Percentiles rank a stretch among this genome's conserved stretches.
These are phyloP conservation scores for Penicillium decumbens DNA, from an alignment of 2,329 filamentous ascomycete genomes.

Conservation along the genomic window DNA sequence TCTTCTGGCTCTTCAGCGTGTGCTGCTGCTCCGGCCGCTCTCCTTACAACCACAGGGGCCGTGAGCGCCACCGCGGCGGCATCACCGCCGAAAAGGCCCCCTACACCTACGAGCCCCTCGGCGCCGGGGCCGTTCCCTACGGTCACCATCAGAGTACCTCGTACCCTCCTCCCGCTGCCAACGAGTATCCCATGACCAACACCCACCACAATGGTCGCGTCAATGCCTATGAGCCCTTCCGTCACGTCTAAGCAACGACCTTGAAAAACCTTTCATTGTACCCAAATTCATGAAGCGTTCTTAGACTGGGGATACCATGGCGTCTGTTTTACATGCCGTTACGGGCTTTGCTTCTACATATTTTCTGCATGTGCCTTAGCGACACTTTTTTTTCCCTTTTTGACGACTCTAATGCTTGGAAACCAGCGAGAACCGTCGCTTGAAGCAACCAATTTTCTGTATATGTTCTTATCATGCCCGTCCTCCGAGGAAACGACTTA, in stretches of 20 bases:
- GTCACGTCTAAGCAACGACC: slow-evolving; percentile 28
- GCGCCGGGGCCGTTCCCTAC: slow-evolving; percentile 23
- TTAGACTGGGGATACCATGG: slow-evolving; percentile 22
- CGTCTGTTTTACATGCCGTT: slow-evolving; percentile 9
- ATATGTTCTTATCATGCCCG: not conserved
- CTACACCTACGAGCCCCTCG: slow-evolving; percentile 57
- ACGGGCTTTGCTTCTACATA: slow-evolving; percentile 2
- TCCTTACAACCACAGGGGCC: slow-evolving; percentile 44
- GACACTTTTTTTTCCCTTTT: not conserved
- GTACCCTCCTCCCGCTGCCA: slow-evolving; percentile 23
- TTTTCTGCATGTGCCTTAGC: not conserved
- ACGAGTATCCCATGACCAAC: slow-evolving; percentile 26
- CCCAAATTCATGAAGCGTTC: slow-evolving; percentile 15
- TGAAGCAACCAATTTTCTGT: not conserved
- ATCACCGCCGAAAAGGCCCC: slow-evolving; percentile 56
- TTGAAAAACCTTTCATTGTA: slow-evolving; percentile 4
- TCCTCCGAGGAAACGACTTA: not conserved
- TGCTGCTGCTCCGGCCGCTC: slow-evolving; percentile 81
- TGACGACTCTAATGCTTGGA: not conserved
- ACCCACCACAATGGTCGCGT: slow-evolving; percentile 14
- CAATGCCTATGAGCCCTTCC: slow-evolving; percentile 38
- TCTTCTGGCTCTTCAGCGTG: slow-evolving; percentile 89
- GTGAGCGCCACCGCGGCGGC: slow-evolving; percentile 35
- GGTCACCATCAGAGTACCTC: slow-evolving; percentile 24
- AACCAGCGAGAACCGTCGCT: not conserved